A percentile compares a stretch with the other conserved stretches of the same genome.
phyloP scores from a whole-genome alignment of 805 yeast species.

The Monosporozyma solicola region DNA sequence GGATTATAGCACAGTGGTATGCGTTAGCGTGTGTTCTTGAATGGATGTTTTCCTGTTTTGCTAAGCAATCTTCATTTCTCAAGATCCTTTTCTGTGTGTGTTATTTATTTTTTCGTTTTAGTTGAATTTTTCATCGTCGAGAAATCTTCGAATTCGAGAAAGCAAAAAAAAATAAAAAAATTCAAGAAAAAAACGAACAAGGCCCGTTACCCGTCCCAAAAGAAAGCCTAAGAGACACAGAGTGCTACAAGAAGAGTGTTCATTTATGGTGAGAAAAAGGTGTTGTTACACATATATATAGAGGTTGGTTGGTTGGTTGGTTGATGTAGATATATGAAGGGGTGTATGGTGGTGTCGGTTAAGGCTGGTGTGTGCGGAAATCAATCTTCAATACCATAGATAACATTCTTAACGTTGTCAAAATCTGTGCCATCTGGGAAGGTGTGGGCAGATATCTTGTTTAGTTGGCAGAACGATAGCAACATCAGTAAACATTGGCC shows the following conservation, averaged over 20 bases:
- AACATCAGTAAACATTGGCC: conserved; percentile 56
- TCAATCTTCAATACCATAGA: conserved; percentile 38
- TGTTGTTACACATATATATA: background rate
- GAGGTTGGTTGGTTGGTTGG: background rate
- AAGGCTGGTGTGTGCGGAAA: background rate
- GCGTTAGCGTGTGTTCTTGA: background rate
- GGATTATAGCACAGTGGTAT: background rate
- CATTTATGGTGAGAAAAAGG: background rate
- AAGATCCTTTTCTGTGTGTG: background rate
- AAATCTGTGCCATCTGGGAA: conserved; percentile 30
- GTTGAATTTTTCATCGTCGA: conserved; percentile 1
- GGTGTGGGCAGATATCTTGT: conserved; percentile 27
- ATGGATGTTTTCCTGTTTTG: background rate
- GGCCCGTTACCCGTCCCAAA: background rate
- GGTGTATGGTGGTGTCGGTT: background rate
- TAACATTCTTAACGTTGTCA: conserved; percentile 38
- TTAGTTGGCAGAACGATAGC: conserved; percentile 55
- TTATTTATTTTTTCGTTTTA: background rate
- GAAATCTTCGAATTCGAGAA: background rate
- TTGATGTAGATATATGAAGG: background rate
- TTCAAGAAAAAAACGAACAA: background rate
- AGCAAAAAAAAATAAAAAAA: background rate
- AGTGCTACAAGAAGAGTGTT: background rate
- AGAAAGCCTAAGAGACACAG: no score
- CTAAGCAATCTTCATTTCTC: background rate